These are phyloP conservation scores for Styphnolobium japonicum DNA, from an alignment of 306 rosid genomes.

Conservation along the genomic window DNA sequence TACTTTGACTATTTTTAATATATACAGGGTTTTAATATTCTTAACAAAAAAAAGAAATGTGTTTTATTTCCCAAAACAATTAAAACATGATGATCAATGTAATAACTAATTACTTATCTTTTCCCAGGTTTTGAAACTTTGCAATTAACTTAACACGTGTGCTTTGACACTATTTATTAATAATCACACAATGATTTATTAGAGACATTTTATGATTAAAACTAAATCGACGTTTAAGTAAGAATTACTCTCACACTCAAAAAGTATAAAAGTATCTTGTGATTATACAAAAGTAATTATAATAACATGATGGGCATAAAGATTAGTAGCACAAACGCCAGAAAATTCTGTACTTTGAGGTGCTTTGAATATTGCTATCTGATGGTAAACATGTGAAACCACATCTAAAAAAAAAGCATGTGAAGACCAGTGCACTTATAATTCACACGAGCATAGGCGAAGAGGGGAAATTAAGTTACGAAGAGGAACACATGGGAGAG, in stretches of 20 bases:
- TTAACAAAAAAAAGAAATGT: neutral
- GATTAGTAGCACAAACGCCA: neutral
- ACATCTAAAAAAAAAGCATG: neutral
- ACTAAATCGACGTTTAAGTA: too few relatives aligned
- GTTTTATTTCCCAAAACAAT: neutral
- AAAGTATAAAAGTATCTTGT: too few relatives aligned
- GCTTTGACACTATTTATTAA: neutral
- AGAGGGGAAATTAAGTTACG: neutral
- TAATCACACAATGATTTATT: too few relatives aligned
- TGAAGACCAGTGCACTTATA: neutral
- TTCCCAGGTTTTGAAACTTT: neutral
- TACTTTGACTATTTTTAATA: neutral
- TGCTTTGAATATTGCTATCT: too few relatives aligned
- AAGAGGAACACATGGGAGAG: neutral
- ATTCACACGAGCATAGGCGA: neutral
- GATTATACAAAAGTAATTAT: too few relatives aligned
- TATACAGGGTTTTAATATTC: neutral
- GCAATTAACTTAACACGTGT: neutral
- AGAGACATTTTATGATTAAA: too few relatives aligned
- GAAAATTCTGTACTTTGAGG: neutral
- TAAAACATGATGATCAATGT: neutral
- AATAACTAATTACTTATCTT: neutral
- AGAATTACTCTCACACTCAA: too few relatives aligned
- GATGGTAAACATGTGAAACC: neutral
- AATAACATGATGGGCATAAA: too few relatives aligned